phyloP scores from a whole-genome alignment of 805 yeast genomes.

The Wickerhamiella azymoides region DNA sequence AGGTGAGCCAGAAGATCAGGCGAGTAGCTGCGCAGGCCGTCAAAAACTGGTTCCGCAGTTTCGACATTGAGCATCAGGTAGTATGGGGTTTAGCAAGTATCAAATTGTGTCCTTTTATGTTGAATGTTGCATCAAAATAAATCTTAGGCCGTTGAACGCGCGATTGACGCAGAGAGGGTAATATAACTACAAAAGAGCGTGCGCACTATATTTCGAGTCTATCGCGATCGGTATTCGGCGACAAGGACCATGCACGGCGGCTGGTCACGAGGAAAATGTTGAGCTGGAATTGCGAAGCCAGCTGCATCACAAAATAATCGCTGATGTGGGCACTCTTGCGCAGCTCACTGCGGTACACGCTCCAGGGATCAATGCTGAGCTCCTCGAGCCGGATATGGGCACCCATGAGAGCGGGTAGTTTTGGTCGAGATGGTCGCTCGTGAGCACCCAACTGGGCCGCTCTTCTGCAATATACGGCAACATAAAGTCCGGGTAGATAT shows the following conservation, averaged over 20 bases:
- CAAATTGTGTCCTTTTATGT: too few species aligned
- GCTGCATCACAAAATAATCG: slow-evolving; percentile 36
- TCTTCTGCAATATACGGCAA: too few species aligned
- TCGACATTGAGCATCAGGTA: too few species aligned
- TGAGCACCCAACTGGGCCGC: too few species aligned
- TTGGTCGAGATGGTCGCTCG: slow-evolving; percentile 23
- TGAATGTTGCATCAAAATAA: too few species aligned
- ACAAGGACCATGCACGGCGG: neutral
- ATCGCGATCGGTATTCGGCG: neutral
- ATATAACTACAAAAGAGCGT: neutral
- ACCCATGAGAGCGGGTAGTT: slow-evolving; percentile 28
- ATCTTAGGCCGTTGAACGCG: too few species aligned
- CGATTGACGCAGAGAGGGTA: too few species aligned
- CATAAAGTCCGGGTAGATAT: too few species aligned
- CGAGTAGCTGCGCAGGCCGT: too few species aligned
- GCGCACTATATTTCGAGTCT: slow-evolving; percentile 1
- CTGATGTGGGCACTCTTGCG: slow-evolving; percentile 32
- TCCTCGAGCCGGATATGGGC: slow-evolving; percentile 21
- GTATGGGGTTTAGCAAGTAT: too few species aligned
- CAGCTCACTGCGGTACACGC: slow-evolving; percentile 21
- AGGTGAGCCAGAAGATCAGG: too few species aligned
- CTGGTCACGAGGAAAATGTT: neutral
- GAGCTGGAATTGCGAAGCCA: slow-evolving; percentile 22
- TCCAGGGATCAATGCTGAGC: slow-evolving; percentile 22
- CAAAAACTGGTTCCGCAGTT: too few species aligned